Evolutionary conservation across 257 asterid genomes (phyloP), one percentile per base, ranked within the genome.

Genomic region (Solanum bukasovii): DNA sequence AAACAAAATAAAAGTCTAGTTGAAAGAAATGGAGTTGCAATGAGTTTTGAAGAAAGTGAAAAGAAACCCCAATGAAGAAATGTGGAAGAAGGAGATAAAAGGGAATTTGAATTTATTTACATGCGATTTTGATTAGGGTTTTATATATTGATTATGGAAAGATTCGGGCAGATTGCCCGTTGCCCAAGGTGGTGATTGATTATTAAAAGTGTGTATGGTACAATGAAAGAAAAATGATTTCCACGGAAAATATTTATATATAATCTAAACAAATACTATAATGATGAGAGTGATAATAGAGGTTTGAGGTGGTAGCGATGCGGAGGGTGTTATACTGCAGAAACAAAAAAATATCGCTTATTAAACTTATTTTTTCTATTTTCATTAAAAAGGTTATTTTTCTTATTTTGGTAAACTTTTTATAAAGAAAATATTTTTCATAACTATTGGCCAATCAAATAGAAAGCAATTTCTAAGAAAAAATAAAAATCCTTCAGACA

Each of bases 131-230:
- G 42, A 85, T 67, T 85, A 37, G 81, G 63, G 63, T 27, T 67
- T 67, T 46, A 85, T 85, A 38, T n/a, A 46, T 38, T 67, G 79
- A 67, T 67, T 82, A 49, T 16, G 20, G 44, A 18, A 82, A 49
- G 88, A 85, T 85, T 75, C 33, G 92, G 94, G 92, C 90, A 85
- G 90, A 18, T 85, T 89, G 90, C 93, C 93, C 94, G 89, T 91
- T 88, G 94, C 94, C 93, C 93, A 27, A 12, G 33, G 42, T n/a
- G 20, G 88, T 82, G 68, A 21, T 86, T 85, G 82, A 84, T 87
- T 73, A 73, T 73, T 34, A 73, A 73, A 73, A 49, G 49, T 20
- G 29, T 35, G 82, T 73, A 34, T 73, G 29, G 25, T 33, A 21
- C 13, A 21, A 33, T 33, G 27, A 16, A 27, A 16, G 1, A 0